Evolutionary conservation across 345 rosid species (phyloP).

Genomic region (Xanthoceras sorbifolium): DNA sequence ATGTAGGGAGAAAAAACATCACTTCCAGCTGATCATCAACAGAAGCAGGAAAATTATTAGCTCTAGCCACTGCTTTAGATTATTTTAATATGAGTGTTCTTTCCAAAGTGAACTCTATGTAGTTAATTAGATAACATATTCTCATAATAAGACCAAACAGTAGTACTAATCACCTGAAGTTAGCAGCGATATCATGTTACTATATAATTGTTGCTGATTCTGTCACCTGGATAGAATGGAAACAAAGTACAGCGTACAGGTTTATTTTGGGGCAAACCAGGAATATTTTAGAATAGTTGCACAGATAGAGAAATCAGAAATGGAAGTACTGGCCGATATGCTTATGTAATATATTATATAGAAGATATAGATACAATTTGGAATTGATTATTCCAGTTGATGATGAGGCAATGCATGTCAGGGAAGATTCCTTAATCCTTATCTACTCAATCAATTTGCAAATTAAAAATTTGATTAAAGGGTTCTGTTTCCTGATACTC

Average conservation of each 20-base stretch:
- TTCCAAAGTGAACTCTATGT: too few species aligned
- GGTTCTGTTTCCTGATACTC: not conserved
- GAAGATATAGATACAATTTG: not conserved
- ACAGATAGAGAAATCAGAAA: not conserved
- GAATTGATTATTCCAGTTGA: slow-evolving; percentile 14
- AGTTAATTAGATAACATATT: too few species aligned
- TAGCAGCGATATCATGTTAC: not conserved
- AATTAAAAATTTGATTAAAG: not conserved
- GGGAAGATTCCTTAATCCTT: not conserved
- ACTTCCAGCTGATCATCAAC: too few species aligned
- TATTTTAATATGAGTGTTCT: too few species aligned
- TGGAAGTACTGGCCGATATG: slow-evolving; percentile 17
- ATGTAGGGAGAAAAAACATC: too few species aligned
- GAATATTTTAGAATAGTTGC: not conserved
- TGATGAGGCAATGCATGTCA: slow-evolving; percentile 10
- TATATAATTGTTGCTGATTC: not conserved
- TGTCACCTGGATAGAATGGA: not conserved
- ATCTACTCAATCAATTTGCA: slow-evolving; percentile 6
- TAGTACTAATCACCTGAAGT: not conserved
- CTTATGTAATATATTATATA: not conserved
- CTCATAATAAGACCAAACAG: not conserved
- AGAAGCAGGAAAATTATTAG: too few species aligned
- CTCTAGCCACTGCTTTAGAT: too few species aligned
- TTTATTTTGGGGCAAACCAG: not conserved
- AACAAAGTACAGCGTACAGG: not conserved